Evolutionary conservation across 495 filamentous ascomycete species (phyloP).

Genomic region (Stereocaulon alpinum): DNA sequence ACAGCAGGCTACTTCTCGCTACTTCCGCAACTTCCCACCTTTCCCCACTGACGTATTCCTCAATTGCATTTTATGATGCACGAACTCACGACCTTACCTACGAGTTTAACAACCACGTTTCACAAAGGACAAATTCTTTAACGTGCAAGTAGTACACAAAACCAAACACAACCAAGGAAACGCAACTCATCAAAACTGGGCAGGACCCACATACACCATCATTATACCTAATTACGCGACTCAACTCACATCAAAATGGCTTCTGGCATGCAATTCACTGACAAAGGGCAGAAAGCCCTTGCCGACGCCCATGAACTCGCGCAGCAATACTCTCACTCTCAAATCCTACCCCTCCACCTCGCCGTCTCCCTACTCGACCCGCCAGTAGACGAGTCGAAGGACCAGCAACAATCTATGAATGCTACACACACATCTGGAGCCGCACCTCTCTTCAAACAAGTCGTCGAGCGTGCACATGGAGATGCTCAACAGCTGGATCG

Average conservation of each 20-base stretch:
- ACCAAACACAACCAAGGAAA: background rate
- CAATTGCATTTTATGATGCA: background rate
- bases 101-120: no score
- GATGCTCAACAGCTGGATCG: constrained; percentile 83
- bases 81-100: background rate
- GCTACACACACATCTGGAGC: constrained; percentile 46
- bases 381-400: constrained; percentile 61
- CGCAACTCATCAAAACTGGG: background rate
- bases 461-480: constrained; percentile 86
- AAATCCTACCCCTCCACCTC: constrained; percentile 80
- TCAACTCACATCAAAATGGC: constrained; percentile 38
- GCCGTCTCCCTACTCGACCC: constrained; percentile 84
- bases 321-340: constrained; percentile 78
- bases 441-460: constrained; percentile 78
- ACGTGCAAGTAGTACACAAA: background rate
- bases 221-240: background rate
- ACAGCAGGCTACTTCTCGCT: background rate
- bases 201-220: background rate
- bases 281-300: constrained; percentile 78
- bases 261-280: constrained; percentile 70
- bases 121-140: background rate
- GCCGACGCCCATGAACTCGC: constrained; percentile 75
- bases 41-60: background rate
- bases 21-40: background rate
- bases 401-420: constrained; percentile 53